Evolutionary conservation across 2,329 filamentous ascomycete genomes (phyloP).

Genomic region (Talaromyces sp.): DNA sequence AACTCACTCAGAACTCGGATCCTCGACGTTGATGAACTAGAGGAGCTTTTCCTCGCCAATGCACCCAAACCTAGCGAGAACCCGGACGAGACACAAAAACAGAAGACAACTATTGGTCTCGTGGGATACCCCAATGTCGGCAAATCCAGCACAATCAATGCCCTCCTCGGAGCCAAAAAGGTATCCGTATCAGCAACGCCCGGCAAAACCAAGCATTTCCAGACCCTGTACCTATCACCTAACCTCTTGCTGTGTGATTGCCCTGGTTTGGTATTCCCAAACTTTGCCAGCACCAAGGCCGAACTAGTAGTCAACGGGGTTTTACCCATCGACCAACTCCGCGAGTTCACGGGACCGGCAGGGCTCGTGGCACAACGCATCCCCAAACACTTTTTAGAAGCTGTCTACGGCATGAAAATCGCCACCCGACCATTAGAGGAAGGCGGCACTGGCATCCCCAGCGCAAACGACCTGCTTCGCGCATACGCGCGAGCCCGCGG

Average conservation of each 20-base stretch:
- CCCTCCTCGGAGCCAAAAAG: constrained; percentile 96
- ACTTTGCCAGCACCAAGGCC: constrained; percentile 93
- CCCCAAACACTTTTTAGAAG: constrained; percentile 82
- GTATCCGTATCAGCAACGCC: constrained; percentile 96
- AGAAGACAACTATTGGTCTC: constrained; percentile 82
- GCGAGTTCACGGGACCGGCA: constrained; percentile 84
- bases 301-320: constrained; percentile 94
- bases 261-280: constrained; percentile 95
- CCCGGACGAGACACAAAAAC: constrained; percentile 39
- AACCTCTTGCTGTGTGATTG: constrained; percentile 93
- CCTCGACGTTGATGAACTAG: constrained; percentile 85
- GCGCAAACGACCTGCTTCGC: constrained; percentile 74
- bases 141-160: constrained; percentile 99
- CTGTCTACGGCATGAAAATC: constrained; percentile 90
- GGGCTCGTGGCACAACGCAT: constrained; percentile 78
- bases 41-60: constrained; percentile 78
- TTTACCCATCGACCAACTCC: constrained; percentile 90
- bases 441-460: constrained; percentile 83
- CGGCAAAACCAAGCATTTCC: constrained; percentile 98
- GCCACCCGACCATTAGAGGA: constrained; percentile 75
- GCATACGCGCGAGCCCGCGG: constrained; percentile 86
- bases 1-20: constrained; percentile 61
- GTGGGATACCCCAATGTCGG: constrained; percentile 98
- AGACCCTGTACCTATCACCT: constrained; percentile 90
- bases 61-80: constrained; percentile 51